Evolutionary conservation across 192 early-diverging fungal genomes (phyloP).

Genomic region (Gamsiella multidivaricata): DNA sequence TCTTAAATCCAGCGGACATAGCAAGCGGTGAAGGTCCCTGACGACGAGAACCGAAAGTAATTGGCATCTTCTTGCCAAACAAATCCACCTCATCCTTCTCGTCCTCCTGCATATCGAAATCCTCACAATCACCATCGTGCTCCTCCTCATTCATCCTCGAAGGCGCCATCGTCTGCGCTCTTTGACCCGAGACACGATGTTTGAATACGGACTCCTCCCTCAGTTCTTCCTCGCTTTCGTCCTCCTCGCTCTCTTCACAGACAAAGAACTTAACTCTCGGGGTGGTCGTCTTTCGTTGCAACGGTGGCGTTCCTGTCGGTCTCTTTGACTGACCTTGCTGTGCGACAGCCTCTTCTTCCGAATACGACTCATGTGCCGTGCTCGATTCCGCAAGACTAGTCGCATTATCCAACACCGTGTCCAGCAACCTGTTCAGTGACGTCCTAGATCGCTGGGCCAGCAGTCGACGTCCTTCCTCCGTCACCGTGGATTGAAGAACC

Average conservation of each 20-base stretch:
- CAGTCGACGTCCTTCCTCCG: conserved; percentile 5
- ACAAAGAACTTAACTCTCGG: conserved; percentile 30
- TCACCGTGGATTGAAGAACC: neutral
- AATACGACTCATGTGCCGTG: conserved; percentile 5
- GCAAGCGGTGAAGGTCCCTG: neutral
- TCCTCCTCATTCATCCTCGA: neutral
- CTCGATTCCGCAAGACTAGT: conserved; percentile 19
- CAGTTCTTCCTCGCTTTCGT: neutral
- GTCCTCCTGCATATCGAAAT: conserved; percentile 10
- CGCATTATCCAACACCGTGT: conserved; percentile 21
- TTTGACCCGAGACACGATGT: neutral
- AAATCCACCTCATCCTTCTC: neutral
- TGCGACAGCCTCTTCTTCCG: conserved; percentile 4
- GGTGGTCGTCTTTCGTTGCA: neutral
- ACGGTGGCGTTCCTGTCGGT: neutral
- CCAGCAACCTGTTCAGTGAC: conserved; percentile 6
- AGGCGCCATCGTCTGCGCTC: neutral
- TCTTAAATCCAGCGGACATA: neutral
- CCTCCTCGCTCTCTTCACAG: conserved; percentile 7
- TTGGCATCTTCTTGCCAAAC: conserved; percentile 6
- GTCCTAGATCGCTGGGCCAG: conserved; percentile 14
- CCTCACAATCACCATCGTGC: conserved; percentile 14
- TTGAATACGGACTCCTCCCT: neutral
- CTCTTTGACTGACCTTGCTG: neutral
- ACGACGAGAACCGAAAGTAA: neutral